These are phyloP conservation scores for Neurospora cerealis DNA, from an alignment of 495 filamentous ascomycete genomes.

Conservation along the genomic window DNA sequence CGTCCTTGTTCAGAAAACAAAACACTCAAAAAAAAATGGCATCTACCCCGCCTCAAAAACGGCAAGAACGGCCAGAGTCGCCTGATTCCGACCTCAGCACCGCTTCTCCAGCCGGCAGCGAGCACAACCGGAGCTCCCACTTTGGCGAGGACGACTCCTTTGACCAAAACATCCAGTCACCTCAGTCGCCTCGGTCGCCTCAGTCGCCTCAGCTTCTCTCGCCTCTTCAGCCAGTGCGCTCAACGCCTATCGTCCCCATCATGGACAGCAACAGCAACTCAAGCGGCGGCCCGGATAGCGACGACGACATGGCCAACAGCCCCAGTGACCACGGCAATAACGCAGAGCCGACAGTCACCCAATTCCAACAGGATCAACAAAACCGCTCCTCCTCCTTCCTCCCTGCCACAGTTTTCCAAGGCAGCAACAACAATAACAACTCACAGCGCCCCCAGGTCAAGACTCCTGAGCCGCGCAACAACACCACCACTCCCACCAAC, in stretches of 20 bases:
- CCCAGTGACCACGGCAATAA: neutral
- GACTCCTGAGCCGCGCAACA: constrained; percentile 24
- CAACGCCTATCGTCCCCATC: neutral
- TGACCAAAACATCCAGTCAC: neutral
- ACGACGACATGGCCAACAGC: neutral
- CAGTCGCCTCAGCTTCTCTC: neutral
- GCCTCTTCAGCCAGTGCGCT: neutral
- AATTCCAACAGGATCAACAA: neutral
- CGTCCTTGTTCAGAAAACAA: neutral
- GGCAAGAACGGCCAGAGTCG: neutral
- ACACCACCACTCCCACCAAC: constrained; percentile 8
- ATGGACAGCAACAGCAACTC: neutral
- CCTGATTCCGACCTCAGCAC: neutral
- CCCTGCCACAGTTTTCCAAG: neutral
- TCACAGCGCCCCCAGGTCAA: constrained; percentile 9
- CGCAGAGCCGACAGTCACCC: neutral
- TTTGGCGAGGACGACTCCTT: neutral
- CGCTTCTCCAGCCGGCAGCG: neutral
- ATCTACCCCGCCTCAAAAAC: neutral
- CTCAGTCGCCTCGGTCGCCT: neutral
- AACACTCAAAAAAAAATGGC: neutral
- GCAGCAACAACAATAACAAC: neutral
- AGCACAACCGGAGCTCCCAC: neutral
- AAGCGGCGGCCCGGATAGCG: neutral
- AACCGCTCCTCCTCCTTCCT: neutral